Conservation (phyloP, 2,329 filamentous ascomycete species). For the Sodiomyces alkalinus region DNA sequence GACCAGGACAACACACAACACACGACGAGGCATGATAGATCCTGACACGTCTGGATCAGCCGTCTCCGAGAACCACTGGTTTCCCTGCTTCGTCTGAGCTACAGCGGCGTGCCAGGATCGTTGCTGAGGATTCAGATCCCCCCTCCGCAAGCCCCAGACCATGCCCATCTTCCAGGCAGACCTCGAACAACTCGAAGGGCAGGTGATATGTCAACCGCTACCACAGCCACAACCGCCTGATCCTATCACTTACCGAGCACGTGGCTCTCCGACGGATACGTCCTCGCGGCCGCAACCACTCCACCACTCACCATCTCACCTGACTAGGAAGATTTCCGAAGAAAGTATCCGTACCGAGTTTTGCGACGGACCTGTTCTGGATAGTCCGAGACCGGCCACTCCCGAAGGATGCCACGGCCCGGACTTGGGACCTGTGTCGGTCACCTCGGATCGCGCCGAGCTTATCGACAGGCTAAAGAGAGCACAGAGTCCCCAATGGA, state of each 20-base stretch:
- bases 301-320: too few relatives aligned
- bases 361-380: constrained; percentile 40
- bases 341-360: constrained; percentile 46
- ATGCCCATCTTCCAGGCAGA: constrained; percentile 48
- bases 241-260: background rate
- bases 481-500: constrained; percentile 62
- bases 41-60: too few relatives aligned
- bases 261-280: too few relatives aligned
- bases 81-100: too few relatives aligned
- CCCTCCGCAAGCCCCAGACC: too few relatives aligned
- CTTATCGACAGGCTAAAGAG: constrained; percentile 76
- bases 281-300: too few relatives aligned
- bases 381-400: constrained; percentile 19
- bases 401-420: constrained; percentile 14
- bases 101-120: too few relatives aligned
- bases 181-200: constrained; percentile 20
- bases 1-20: too few relatives aligned
- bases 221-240: background rate
- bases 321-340: constrained; percentile 31
- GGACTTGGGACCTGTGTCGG: too few relatives aligned
- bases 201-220: background rate
- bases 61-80: too few relatives aligned
- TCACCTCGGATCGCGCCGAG: constrained; percentile 51
- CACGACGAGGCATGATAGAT: too few relatives aligned
- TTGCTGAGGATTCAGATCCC: too few relatives aligned